A percentile compares a stretch with the other conserved stretches of the same genome.
Conservation (phyloP, 768 basidiomycete genomes). For the Lentinula guzmanii region DNA sequence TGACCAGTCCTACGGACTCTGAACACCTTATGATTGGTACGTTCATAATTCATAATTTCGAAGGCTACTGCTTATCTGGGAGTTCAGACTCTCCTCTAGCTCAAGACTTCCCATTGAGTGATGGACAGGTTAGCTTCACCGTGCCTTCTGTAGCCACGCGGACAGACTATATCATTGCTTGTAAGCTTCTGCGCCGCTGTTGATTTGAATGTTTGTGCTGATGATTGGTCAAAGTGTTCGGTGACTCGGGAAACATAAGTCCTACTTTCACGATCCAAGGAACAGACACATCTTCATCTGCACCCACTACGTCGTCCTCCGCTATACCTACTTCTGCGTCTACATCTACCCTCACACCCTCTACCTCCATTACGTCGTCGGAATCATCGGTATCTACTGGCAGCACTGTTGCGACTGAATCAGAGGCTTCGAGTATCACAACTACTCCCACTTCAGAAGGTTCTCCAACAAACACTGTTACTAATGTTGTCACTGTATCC, state of each 20-base stretch:
- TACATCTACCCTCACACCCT: background rate
- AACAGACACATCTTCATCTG: conserved; percentile 16
- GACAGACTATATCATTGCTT: conserved; percentile 52
- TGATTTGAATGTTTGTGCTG: background rate
- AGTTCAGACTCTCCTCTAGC: conserved; percentile 53
- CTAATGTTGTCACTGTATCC: background rate
- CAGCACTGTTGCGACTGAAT: conserved; percentile 22
- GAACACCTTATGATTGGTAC: conserved; percentile 51
- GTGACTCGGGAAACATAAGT: conserved; percentile 62
- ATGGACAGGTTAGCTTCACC: conserved; percentile 40
- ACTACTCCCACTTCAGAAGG: background rate
- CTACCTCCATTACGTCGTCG: conserved; percentile 15
- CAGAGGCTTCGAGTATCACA: background rate
- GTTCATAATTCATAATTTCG: conserved; percentile 11
- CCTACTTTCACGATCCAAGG: conserved; percentile 51
- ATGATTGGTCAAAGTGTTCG: conserved; percentile 40
- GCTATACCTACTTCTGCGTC: background rate
- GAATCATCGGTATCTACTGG: conserved; percentile 46
- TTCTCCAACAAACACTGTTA: background rate
- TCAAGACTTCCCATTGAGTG: conserved; percentile 41
- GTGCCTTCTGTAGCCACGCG: conserved; percentile 44
- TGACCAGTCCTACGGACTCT: conserved; percentile 27
- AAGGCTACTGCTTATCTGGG: background rate
- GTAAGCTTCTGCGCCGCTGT: conserved; percentile 35
- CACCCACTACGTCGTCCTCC: background rate